Base-by-base conservation (phyloP, 108 stramenopile species). In the Skeletonema tropicum region DNA sequence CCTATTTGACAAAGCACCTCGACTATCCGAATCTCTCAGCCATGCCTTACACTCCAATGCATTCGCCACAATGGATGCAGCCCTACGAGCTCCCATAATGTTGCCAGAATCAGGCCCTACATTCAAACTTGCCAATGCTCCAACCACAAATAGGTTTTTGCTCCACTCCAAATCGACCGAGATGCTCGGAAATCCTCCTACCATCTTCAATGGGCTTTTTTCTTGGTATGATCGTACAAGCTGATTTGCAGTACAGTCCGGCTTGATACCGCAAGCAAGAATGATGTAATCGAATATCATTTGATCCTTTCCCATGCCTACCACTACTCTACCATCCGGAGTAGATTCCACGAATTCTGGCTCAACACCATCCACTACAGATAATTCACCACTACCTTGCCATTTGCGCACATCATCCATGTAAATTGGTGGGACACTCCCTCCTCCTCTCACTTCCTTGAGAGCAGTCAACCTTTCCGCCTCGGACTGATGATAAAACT, bases 21-120 rank as follows among this genome's bases (percentile, higher is more conserved):
- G 62, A 17, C 65, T 60, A 2, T 64, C 68, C 29, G 65, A 15
- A 14, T 83, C 64, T n/a, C 86, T 74, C 11, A 88, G 73, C 87
- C 87, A 88, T 12, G 57, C 57, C 25, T 77, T 82, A 31, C 82
- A 74, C 19, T 79, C 81, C 61, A 90, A 31, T 7, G 79, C 38
- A 60, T 83, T 82, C 5, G 90, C 76, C 35, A 87, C 84, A 21
- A 86, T 71, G 6, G 81, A 64, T 26, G 91, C 87, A 63, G 83
- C 88, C 29, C 91, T 75, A 25, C 86, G 68, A 41, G 87, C 86
- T 25, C 91, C 91, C 88, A 88, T 89, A 6, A 90, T 60, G 80
- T 92, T 92, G 14, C 66, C 88, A 13, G 82, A 86, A 74, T 89
- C 91, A 1, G 91, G 91, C 2, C 91, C 91, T 10, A 82, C 70